Evolutionary conservation across 2,329 filamentous ascomycete species (phyloP).

Genomic region (Aspergillus calidoustus): DNA sequence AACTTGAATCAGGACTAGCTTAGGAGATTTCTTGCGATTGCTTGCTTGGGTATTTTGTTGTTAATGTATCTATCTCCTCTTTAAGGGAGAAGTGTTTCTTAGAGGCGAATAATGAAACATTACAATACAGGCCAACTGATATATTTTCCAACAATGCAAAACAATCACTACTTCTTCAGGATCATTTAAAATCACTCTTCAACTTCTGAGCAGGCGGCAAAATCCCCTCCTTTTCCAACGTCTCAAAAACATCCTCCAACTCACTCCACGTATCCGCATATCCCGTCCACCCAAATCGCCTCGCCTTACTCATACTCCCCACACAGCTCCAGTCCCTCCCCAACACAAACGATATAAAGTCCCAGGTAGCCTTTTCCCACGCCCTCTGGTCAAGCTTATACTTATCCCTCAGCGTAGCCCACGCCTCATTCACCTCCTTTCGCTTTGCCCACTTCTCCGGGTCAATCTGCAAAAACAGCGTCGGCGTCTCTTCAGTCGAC

Average conservation of each 20-base stretch:
- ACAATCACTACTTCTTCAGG: too few relatives aligned
- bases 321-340: constrained; percentile 40
- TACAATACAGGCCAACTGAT: too few relatives aligned
- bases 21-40: too few relatives aligned
- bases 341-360: constrained; percentile 49
- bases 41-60: too few relatives aligned
- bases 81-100: too few relatives aligned
- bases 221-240: constrained; percentile 31
- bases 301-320: constrained; percentile 51
- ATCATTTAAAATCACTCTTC: constrained; percentile 16
- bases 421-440: constrained; percentile 40
- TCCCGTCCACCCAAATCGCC: constrained; percentile 51
- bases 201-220: constrained; percentile 26
- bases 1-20: too few relatives aligned
- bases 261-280: constrained; percentile 47
- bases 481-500: constrained; percentile 2
- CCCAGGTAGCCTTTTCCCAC: constrained; percentile 53
- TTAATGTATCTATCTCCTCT: too few relatives aligned
- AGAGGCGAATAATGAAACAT: too few relatives aligned
- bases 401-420: constrained; percentile 40
- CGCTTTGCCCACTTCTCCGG: constrained; percentile 48
- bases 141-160: too few relatives aligned
- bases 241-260: constrained; percentile 41
- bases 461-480: constrained; percentile 38
- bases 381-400: constrained; percentile 43